Conservation (phyloP, 306 rosid genomes). For the Trichosanthes cucumerina region DNA sequence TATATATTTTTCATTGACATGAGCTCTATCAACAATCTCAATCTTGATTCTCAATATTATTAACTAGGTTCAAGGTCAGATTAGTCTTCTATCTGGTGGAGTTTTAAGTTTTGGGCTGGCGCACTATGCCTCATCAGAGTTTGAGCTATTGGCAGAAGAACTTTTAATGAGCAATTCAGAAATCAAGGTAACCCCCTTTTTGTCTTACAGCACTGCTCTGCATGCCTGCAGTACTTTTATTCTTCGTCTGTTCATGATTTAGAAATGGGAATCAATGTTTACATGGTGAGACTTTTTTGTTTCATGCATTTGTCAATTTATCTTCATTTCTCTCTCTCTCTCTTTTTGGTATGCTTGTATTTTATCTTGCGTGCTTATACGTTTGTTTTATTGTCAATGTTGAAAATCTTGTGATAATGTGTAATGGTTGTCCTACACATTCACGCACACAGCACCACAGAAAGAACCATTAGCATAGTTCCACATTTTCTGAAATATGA, state of each 20-base stretch:
- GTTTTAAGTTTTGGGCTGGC: slow-evolving; percentile 89
- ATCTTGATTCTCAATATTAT: slow-evolving; percentile 10
- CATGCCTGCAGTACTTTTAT: background rate
- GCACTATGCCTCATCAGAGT: slow-evolving; percentile 86
- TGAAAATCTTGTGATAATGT: background rate
- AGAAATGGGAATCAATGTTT: background rate
- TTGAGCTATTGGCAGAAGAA: slow-evolving; percentile 95
- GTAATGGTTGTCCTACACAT: background rate
- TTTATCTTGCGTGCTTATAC: background rate
- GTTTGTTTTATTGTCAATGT: background rate
- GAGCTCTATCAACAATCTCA: background rate
- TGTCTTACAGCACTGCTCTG: background rate
- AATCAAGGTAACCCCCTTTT: slow-evolving; percentile 49
- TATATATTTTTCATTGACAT: background rate
- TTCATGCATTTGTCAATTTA: background rate
- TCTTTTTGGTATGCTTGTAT: background rate
- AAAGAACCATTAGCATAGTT: background rate
- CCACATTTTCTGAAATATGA: background rate
- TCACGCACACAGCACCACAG: background rate
- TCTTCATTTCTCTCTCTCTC: background rate
- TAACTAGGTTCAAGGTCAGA: slow-evolving; percentile 92
- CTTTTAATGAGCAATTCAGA: slow-evolving; percentile 90
- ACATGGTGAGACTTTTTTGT: background rate
- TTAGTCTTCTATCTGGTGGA: slow-evolving; percentile 74
- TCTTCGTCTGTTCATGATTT: background rate